Conservation (phyloP, 805 yeast species). For the Ogataea degrootiae region DNA sequence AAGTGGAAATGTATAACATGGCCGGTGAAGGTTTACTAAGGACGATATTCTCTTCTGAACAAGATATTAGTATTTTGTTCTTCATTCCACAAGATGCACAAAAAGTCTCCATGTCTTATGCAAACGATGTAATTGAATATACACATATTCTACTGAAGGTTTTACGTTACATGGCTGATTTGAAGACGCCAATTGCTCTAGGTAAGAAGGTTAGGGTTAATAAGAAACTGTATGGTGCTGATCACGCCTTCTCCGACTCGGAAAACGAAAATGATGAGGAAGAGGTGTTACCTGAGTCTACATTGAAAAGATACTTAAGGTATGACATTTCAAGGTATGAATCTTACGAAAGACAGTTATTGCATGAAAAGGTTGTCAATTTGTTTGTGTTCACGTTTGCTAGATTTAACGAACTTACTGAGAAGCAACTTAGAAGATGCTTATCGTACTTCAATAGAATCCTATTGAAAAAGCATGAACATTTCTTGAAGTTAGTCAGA, state of each 20-base stretch:
- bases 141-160: conserved; percentile 62
- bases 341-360: conserved; percentile 39
- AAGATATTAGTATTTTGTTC: conserved; percentile 50
- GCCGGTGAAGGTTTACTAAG: conserved; percentile 38
- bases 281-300: conserved; percentile 22
- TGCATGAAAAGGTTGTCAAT: conserved; percentile 56
- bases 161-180: conserved; percentile 60
- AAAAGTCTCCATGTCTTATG: conserved; percentile 58
- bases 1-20: conserved; percentile 28
- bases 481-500: conserved; percentile 50
- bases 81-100: conserved; percentile 59
- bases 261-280: conserved; percentile 12
- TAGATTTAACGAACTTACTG: conserved; percentile 57
- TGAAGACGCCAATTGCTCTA: conserved; percentile 32
- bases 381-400: conserved; percentile 60
- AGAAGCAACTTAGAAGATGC: conserved; percentile 55
- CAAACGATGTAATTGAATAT: conserved; percentile 57
- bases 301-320: conserved; percentile 11
- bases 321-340: conserved; percentile 18
- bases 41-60: conserved; percentile 65
- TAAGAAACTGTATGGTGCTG: conserved; percentile 13
- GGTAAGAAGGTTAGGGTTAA: conserved; percentile 12
- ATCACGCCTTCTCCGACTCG: conserved; percentile 25
- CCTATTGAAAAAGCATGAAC: conserved; percentile 57
- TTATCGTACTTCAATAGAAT: conserved; percentile 68